Evolutionary conservation across 2,329 filamentous ascomycete species (phyloP).

Genomic region (Colletotrichum ledebouriae): DNA sequence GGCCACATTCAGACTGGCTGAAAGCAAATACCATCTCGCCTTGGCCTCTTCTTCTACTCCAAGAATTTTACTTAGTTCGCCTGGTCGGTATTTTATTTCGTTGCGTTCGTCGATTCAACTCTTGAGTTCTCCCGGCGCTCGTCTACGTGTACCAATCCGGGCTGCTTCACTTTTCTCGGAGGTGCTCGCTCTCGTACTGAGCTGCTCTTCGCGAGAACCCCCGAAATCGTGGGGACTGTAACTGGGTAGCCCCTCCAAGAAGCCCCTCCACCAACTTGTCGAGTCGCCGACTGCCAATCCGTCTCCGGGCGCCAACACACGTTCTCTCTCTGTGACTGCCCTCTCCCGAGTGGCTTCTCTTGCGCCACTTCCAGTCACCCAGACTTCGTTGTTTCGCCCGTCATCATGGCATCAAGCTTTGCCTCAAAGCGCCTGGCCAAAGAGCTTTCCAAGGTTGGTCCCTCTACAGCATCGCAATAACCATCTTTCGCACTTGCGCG

Average conservation of each 20-base stretch:
- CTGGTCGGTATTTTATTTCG: background rate
- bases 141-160: conserved; percentile 14
- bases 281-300: conserved; percentile 22
- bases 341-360: conserved; percentile 10
- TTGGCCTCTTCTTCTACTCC: background rate
- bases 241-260: conserved; percentile 38
- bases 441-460: conserved; percentile 68
- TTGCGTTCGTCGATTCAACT: conserved; percentile 10
- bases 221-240: conserved; percentile 41
- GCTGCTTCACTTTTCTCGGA: conserved; percentile 11
- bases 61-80: background rate
- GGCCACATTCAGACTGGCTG: conserved; percentile 11
- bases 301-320: conserved; percentile 2
- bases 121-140: background rate
- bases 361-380: conserved; percentile 1
- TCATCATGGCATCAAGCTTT: conserved; percentile 58
- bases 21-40: background rate
- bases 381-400: conserved; percentile 8
- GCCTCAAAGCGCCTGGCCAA: conserved; percentile 71
- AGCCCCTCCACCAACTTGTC: conserved; percentile 28
- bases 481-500: conserved; percentile 8
- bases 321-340: conserved; percentile 1
- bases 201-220: conserved; percentile 37
- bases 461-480: conserved; percentile 9
- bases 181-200: conserved; percentile 15